phyloP scores from a whole-genome alignment of 2,329 filamentous ascomycete species.

The Hymenoscyphus salicellus region DNA sequence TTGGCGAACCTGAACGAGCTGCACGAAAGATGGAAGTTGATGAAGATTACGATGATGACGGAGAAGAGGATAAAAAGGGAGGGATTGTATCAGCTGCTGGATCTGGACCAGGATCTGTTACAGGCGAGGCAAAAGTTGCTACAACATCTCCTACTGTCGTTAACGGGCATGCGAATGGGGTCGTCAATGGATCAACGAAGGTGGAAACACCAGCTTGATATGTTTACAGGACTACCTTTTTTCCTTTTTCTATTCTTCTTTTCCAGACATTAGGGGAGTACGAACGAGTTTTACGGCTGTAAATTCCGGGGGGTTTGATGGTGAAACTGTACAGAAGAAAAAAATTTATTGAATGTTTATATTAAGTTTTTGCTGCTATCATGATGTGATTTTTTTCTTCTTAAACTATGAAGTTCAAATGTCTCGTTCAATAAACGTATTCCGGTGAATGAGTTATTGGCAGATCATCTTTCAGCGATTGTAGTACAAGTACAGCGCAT shows the following conservation, averaged over 20 bases:
- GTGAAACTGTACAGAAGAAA: conserved; percentile 15
- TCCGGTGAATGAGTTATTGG: not conserved
- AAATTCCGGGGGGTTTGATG: not conserved
- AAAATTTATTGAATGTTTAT: not conserved
- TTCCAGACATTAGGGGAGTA: not conserved
- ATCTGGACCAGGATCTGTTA: conserved; percentile 43
- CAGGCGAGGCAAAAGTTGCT: conserved; percentile 49
- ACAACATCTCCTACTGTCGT: conserved; percentile 43
- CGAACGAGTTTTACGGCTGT: not conserved
- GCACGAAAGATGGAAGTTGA: conserved; percentile 95
- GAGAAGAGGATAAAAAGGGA: conserved; percentile 75
- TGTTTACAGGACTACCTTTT: not conserved
- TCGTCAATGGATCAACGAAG: conserved; percentile 34
- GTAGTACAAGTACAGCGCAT: no score
- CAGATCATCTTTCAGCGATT: not conserved
- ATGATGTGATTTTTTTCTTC: not conserved
- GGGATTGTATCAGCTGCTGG: conserved; percentile 45
- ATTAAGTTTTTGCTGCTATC: conserved; percentile 1
- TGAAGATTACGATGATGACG: conserved; percentile 95
- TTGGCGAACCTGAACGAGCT: conserved; percentile 75
- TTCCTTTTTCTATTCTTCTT: not conserved
- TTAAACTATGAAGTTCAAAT: not conserved
- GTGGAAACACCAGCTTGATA: conserved; percentile 27
- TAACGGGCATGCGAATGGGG: conserved; percentile 35
- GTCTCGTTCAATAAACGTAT: not conserved